phyloP scores from a whole-genome alignment of 2,329 filamentous ascomycete genomes.

The Fusarium phyllophilum region DNA sequence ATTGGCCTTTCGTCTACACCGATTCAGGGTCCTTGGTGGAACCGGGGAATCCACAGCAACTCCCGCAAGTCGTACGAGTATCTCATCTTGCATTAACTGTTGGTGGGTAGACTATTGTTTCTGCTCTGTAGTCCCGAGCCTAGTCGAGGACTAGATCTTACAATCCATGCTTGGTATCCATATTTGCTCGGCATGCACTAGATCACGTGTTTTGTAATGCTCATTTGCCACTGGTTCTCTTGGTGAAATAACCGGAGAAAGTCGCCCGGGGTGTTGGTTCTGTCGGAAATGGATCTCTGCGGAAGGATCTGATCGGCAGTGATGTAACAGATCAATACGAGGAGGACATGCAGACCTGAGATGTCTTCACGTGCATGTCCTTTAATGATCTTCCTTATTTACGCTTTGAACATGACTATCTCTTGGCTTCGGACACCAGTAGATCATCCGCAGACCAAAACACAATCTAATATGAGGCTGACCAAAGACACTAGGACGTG shows the following conservation, averaged over 20 bases:
- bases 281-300: background rate
- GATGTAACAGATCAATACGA: background rate
- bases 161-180: background rate
- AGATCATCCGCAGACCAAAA: background rate
- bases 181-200: background rate
- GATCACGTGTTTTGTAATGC: background rate
- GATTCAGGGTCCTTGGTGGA: background rate
- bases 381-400: no score
- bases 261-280: background rate
- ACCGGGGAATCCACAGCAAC: background rate
- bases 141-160: background rate
- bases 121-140: background rate
- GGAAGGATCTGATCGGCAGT: background rate
- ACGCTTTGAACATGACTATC: background rate
- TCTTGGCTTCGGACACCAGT: background rate
- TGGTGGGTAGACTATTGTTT: background rate
- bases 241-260: background rate
- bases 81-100: background rate
- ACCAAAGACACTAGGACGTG: background rate
- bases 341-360: background rate
- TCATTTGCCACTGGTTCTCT: background rate
- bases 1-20: background rate
- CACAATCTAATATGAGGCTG: background rate
- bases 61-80: background rate
- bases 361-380: background rate